phyloP scores from a whole-genome alignment of 2,329 filamentous ascomycete species.

The Colletotrichum ledebouriae region DNA sequence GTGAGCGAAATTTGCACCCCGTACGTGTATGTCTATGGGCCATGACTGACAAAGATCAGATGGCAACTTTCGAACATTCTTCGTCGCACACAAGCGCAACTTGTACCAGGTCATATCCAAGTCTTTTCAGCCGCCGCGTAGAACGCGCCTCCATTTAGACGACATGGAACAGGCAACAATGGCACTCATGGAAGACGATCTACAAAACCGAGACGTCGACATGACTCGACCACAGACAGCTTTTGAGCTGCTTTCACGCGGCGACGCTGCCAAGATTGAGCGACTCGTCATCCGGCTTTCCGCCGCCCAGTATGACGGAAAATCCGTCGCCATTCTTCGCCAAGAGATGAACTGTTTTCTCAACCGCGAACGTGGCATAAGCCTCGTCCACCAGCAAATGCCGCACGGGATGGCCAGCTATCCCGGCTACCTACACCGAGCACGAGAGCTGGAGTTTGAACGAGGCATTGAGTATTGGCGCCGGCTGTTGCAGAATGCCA shows the following conservation, averaged over 20 bases:
- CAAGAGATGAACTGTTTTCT: constrained; percentile 63
- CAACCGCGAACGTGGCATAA: constrained; percentile 47
- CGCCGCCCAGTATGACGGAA: constrained; percentile 63
- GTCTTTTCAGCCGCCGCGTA: too few relatives aligned
- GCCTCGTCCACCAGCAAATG: constrained; percentile 35
- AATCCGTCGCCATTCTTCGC: constrained; percentile 59
- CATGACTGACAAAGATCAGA: too few relatives aligned
- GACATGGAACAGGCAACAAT: background rate
- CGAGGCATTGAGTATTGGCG: constrained; percentile 60
- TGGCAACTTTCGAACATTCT: too few relatives aligned
- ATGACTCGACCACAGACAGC: constrained; percentile 18
- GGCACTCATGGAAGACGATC: background rate
- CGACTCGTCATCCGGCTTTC: constrained; percentile 61
- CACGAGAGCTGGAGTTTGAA: constrained; percentile 54
- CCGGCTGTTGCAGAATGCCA: constrained; percentile 57
- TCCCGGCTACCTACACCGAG: constrained; percentile 60
- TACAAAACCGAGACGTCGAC: background rate
- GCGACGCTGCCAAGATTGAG: background rate
- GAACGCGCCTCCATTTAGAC: background rate
- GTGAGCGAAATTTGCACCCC: too few relatives aligned
- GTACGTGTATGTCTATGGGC: too few relatives aligned
- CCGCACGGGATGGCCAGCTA: constrained; percentile 47
- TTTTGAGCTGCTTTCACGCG: constrained; percentile 11
- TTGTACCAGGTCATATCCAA: too few relatives aligned
- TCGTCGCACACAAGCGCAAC: too few relatives aligned